Evolutionary conservation across 106 monocot genomes (phyloP), one percentile per base, ranked within the genome.

Genomic region (Dendrobium nobile): DNA sequence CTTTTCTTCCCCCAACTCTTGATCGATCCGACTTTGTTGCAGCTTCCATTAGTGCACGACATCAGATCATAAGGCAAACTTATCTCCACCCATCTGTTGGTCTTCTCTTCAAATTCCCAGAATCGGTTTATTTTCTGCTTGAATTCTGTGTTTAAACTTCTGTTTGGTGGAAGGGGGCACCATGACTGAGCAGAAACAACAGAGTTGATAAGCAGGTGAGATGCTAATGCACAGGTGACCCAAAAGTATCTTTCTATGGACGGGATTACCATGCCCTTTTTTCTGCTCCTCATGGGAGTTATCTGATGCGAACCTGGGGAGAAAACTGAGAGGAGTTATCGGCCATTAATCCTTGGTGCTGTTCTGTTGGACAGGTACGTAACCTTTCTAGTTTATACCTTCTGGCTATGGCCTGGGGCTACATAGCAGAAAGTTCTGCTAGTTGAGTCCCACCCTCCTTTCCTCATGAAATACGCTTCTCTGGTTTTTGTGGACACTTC

Each of bases 11-110:
- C 37, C 70, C 18, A 56, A 26, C 54, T 83, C 77, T 91, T 77
- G 19, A 96, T 92, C 45, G 89, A 84, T 86, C 88, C 96, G 47
- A 92, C 92, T 74, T 85, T 90, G 19, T 78, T 89, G 86, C 96
- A 96, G 78, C 77, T 92, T 61, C 75, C 87, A 61, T 90, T 89
- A 59, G 90, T 67, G 68, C 96, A 96, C 2, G 93, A 87, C 55
- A 86, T 78, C 54, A 96, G 82, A 83, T 90, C 87, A 45, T 85
- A 96, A 5, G 96, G 96, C 11, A 88, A 79, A 70, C 77, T 88
- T 47, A 96, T 82, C 55, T 93, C 92, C 40, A 91, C 93, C 96
- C 96, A 96, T 54, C 80, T 88, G 20, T 85, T 87, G 24, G 77
- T 87, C 40, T 90, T 44, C 84, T 90, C 88, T 33, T 92, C 87